Evolutionary conservation across 768 basidiomycete species (phyloP), one percentile per base, ranked within the genome.

Genomic region (Cyathus striatus): DNA sequence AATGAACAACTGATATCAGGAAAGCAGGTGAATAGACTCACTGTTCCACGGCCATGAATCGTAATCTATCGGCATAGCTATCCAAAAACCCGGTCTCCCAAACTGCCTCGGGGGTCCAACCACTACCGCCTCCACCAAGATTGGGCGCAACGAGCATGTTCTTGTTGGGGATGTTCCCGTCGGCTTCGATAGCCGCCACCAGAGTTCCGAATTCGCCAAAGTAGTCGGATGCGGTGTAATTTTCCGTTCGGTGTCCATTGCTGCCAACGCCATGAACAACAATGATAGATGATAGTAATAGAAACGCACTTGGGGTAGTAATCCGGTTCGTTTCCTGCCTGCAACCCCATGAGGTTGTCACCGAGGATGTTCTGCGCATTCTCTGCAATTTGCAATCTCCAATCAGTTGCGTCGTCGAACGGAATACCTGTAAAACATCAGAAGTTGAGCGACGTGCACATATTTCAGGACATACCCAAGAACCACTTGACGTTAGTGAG

Each of bases 401-500:
- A 37, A 20, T 37, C 21, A 10, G 35, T 20, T n/a, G 12, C 21
- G 35, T 37, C 35, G 18, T 37, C 20, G 18, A 14, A 37, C n/a
- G 35, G 35, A 10, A 37, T 20, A 20, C 35, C 35, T 37, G 35
- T 13, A n/a, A 37, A 20, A 37, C 12, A 20, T 37, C 13, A 37
- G 35, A 37, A 14, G 13, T 20, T 9, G 6, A 10, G 21, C 13
- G 18, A 37, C 35, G 13, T n/a, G 12, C n/a, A 37, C n/a, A 37
- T 20, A 20, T n/a, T n/a, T 10, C 10, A 20, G 21, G 4, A 25
- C 35, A n/a, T 20, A 37, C 35, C 35, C 21, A 37, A 20, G 55
- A 76, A 83, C 86, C 87, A 90, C 17, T 78, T 65, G 10, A 81
- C 72, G 35, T 79, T 75, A 21, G 81, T 71, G 3, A 84, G 59